Evolutionary conservation across 306 rosid genomes (phyloP).

Genomic region (Ammopiptanthus mongolicus): DNA sequence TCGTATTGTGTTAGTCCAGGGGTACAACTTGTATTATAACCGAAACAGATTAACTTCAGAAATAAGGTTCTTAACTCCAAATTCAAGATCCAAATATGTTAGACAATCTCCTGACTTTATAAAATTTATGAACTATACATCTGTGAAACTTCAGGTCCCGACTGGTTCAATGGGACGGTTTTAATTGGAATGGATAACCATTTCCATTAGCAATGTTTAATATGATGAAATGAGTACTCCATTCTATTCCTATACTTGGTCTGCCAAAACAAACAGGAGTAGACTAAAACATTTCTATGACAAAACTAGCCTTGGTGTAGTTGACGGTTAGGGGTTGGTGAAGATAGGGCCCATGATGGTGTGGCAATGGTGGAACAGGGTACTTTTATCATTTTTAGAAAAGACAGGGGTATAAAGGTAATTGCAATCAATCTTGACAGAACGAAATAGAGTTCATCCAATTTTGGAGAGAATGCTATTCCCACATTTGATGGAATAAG

Average conservation of each 20-base stretch:
- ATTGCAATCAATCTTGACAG: not conserved
- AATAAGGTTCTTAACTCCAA: not conserved
- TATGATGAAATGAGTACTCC: not conserved
- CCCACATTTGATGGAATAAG: not conserved
- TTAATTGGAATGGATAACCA: constrained; percentile 1
- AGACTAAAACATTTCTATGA: not conserved
- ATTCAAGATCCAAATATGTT: not conserved
- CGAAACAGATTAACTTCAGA: no score
- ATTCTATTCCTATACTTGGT: not conserved
- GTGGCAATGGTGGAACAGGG: not conserved
- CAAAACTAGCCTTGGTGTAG: not conserved
- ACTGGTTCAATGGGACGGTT: not conserved
- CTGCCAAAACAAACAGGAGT: not conserved
- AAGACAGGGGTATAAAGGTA: not conserved
- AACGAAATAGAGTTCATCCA: not conserved
- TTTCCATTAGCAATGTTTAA: not conserved
- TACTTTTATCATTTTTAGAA: not conserved
- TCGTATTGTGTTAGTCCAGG: not conserved
- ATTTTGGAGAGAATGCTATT: constrained; percentile 12
- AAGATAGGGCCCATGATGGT: constrained; percentile 12
- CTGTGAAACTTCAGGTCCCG: not conserved
- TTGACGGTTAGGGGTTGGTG: constrained; percentile 3
- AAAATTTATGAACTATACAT: not conserved
- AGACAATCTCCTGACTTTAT: not conserved
- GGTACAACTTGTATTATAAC: not conserved